A percentile compares a stretch with the other conserved stretches of the same genome.
phyloP scores from a whole-genome alignment of 2,329 filamentous ascomycete genomes.

The Cadophora gregata region DNA sequence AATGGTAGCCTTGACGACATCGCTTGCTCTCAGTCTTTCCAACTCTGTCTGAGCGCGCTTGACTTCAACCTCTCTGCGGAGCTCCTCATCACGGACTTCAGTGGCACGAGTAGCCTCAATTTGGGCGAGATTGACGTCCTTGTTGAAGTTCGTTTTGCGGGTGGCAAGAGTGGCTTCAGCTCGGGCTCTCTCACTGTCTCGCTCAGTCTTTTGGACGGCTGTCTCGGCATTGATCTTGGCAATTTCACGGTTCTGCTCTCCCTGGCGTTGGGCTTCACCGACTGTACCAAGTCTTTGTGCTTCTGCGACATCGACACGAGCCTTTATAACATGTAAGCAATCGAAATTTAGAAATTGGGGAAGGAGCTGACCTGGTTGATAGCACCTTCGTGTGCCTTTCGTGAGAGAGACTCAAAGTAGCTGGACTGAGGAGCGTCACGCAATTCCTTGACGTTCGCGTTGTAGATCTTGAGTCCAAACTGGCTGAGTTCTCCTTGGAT shows the following conservation, averaged over 20 bases:
- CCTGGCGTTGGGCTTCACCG: conserved; percentile 78
- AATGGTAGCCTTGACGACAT: conserved; percentile 80
- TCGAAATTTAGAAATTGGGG: neutral
- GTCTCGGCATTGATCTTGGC: conserved; percentile 89
- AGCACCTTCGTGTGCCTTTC: conserved; percentile 85
- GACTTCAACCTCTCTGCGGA: conserved; percentile 78
- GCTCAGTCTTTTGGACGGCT: conserved; percentile 82
- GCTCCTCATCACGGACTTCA: conserved; percentile 78
- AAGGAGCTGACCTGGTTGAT: conserved; percentile 63
- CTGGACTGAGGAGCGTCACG: conserved; percentile 81
- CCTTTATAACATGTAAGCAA: conserved; percentile 43
- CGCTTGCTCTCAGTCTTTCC: conserved; percentile 76
- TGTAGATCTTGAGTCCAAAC: conserved; percentile 77
- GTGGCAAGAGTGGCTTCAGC: conserved; percentile 80
- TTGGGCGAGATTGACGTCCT: conserved; percentile 76
- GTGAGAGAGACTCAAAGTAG: conserved; percentile 82
- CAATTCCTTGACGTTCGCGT: conserved; percentile 82
- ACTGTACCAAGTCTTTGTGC: conserved; percentile 72
- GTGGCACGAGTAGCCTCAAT: conserved; percentile 76
- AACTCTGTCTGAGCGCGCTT: conserved; percentile 81
- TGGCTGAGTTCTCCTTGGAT: conserved; percentile 70
- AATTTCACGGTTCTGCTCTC: conserved; percentile 83
- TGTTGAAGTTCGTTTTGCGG: conserved; percentile 72
- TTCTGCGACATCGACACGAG: conserved; percentile 69
- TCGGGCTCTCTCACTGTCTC: conserved; percentile 79